Percentiles rank a stretch among this genome's conserved stretches.
Evolutionary conservation across 345 rosid genomes (phyloP).

Genomic region (Adansonia digitata): DNA sequence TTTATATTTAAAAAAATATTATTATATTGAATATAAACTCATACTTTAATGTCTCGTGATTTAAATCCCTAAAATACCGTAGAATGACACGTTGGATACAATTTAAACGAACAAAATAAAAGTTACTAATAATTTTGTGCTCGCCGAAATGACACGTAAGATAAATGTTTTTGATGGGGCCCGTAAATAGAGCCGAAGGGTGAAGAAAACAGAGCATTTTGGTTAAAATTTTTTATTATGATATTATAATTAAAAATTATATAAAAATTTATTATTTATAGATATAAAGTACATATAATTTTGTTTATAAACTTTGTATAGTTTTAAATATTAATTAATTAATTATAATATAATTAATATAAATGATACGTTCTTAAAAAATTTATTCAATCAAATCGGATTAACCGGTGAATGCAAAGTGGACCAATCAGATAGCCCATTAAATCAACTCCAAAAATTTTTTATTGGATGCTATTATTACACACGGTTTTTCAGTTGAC

Average conservation of each 20-base stretch:
- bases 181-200: neutral
- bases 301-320: too few relatives aligned
- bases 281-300: too few relatives aligned
- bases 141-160: neutral
- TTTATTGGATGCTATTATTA: neutral
- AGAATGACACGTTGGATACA: constrained; percentile 15
- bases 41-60: neutral
- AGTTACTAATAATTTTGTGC: neutral
- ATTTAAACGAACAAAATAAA: neutral
- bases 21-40: too few relatives aligned
- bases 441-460: neutral
- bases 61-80: neutral
- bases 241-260: too few relatives aligned
- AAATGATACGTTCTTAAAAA: too few relatives aligned
- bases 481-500: neutral
- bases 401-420: constrained; percentile 6
- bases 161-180: neutral
- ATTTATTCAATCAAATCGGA: constrained; percentile 10
- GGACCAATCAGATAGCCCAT: constrained; percentile 9
- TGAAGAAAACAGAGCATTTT: neutral
- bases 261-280: too few relatives aligned
- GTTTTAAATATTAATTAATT: too few relatives aligned
- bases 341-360: neutral
- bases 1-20: too few relatives aligned
- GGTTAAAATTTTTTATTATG: too few relatives aligned